Evolutionary conservation across 768 basidiomycete species (phyloP).

Genomic region (Lactarius deliciosus): DNA sequence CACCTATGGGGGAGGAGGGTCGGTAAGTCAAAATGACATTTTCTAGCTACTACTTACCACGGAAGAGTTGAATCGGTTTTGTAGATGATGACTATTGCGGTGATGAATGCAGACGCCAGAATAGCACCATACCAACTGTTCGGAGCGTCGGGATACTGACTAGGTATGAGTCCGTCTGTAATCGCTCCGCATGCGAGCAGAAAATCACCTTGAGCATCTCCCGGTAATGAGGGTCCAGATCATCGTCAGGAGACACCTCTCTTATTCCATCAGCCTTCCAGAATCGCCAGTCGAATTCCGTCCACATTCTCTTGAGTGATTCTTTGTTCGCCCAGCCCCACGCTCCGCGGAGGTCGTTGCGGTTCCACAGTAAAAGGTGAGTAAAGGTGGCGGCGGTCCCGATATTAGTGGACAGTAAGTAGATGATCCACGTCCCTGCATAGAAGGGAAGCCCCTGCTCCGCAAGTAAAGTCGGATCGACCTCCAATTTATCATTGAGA

Average conservation of each 20-base stretch:
- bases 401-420: conserved; percentile 46
- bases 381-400: conserved; percentile 51
- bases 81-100: conserved; percentile 45
- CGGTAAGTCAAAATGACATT: neutral
- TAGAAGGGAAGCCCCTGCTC: conserved; percentile 49
- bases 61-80: conserved; percentile 49
- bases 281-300: conserved; percentile 42
- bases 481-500: conserved; percentile 42
- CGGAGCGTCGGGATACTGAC: conserved; percentile 38
- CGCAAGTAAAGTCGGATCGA: conserved; percentile 42
- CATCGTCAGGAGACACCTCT: conserved; percentile 33
- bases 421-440: conserved; percentile 48
- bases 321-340: conserved; percentile 49
- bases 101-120: conserved; percentile 34
- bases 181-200: neutral
- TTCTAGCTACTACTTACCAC: conserved; percentile 37
- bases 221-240: conserved; percentile 50
- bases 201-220: conserved; percentile 48
- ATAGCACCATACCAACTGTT: conserved; percentile 38
- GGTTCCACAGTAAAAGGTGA: conserved; percentile 50
- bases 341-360: conserved; percentile 41
- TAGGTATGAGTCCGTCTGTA: neutral
- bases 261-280: conserved; percentile 45
- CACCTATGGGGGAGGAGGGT: conserved; percentile 36
- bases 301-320: conserved; percentile 38